A percentile compares a stretch with the other conserved stretches of the same genome.
phyloP scores from a whole-genome alignment of 768 basidiomycete species.

The Tephrocybe sp. region DNA sequence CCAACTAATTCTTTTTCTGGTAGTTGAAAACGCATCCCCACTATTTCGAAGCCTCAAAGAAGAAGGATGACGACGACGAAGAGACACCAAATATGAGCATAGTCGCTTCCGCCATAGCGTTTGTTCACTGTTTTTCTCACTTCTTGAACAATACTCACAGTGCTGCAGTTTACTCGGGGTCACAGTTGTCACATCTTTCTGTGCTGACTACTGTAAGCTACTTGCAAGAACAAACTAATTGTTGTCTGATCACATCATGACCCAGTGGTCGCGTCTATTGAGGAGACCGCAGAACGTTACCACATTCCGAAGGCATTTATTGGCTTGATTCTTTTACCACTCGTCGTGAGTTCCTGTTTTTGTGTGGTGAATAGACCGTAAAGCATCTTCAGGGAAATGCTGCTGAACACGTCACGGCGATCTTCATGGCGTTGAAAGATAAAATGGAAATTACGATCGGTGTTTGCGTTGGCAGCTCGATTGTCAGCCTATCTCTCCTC shows the following conservation, averaged over 20 bases:
- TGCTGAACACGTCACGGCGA: conserved; percentile 81
- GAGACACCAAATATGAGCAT: conserved; percentile 66
- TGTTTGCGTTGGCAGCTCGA: conserved; percentile 79
- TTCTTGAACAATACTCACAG: conserved; percentile 1
- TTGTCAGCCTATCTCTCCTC: conserved; percentile 51
- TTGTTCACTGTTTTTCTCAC: conserved; percentile 13
- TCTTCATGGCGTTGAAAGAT: conserved; percentile 85
- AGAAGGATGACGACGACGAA: conserved; percentile 22
- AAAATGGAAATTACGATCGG: conserved; percentile 68
- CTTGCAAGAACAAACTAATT: conserved; percentile 9
- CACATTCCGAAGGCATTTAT: conserved; percentile 83
- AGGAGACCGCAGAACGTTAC: conserved; percentile 83
- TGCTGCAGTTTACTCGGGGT: conserved; percentile 57
- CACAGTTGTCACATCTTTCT: conserved; percentile 83
- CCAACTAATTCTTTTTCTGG: conserved; percentile 2
- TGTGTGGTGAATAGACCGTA: background rate
- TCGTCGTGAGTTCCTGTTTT: conserved; percentile 60
- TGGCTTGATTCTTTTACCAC: conserved; percentile 81
- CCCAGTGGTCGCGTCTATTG: conserved; percentile 88
- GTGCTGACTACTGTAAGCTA: conserved; percentile 76
- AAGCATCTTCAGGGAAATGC: conserved; percentile 57
- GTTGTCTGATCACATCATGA: conserved; percentile 21
- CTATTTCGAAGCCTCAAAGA: conserved; percentile 44
- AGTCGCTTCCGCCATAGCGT: conserved; percentile 59
- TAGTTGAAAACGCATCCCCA: conserved; percentile 72